Evolutionary conservation across 768 basidiomycete genomes (phyloP).

Genomic region (Rhizopogon vesiculosus): DNA sequence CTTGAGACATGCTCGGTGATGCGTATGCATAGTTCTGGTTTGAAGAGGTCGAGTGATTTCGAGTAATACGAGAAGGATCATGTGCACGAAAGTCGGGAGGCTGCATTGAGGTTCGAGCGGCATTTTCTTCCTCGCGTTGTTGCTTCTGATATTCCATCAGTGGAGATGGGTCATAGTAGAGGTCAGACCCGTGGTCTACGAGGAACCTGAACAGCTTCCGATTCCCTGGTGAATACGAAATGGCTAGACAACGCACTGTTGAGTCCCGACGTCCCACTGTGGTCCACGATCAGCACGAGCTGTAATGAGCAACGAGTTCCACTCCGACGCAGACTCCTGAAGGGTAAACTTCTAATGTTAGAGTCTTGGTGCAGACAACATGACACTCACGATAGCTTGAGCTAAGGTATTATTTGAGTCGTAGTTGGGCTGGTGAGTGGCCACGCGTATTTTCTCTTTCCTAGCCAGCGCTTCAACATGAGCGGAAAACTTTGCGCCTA

Average conservation of each 20-base stretch:
- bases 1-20: slow-evolving; percentile 12
- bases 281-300: slow-evolving; percentile 81
- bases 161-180: slow-evolving; percentile 69
- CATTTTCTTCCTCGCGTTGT: slow-evolving; percentile 26
- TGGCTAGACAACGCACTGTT: slow-evolving; percentile 52
- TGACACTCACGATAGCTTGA: slow-evolving; percentile 58
- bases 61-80: slow-evolving; percentile 28
- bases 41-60: slow-evolving; percentile 24
- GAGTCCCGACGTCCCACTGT: slow-evolving; percentile 85
- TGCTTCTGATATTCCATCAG: slow-evolving; percentile 48
- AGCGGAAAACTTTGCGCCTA: slow-evolving; percentile 56
- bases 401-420: slow-evolving; percentile 44
- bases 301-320: slow-evolving; percentile 77
- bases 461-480: slow-evolving; percentile 56
- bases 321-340: slow-evolving; percentile 76
- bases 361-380: not conserved
- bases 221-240: not conserved
- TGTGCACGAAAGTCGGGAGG: slow-evolving; percentile 27
- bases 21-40: slow-evolving; percentile 25
- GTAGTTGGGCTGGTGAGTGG: slow-evolving; percentile 49
- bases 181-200: slow-evolving; percentile 66
- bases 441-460: slow-evolving; percentile 46
- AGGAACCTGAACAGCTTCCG: slow-evolving; percentile 48
- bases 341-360: not conserved
- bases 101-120: slow-evolving; percentile 24